Conservation (phyloP, 805 yeast genomes). For the Deakozyma indianensis region DNA sequence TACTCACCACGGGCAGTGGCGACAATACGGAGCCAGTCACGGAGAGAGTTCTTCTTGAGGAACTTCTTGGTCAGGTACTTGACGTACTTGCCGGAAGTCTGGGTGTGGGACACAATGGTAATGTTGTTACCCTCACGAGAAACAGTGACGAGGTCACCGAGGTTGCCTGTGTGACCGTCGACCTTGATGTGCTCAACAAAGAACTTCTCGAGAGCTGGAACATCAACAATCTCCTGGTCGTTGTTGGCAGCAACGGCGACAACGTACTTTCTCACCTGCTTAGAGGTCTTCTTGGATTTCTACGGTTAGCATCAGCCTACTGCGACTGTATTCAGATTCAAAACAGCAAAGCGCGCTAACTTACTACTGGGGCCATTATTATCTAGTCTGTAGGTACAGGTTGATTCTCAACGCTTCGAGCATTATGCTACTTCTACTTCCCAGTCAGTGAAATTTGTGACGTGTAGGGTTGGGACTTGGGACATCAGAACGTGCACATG, state of each 20-base stretch:
- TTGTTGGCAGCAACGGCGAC: constrained; percentile 96
- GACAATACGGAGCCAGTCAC: constrained; percentile 99
- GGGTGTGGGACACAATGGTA: constrained; percentile 80
- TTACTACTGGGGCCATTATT: constrained; percentile 87
- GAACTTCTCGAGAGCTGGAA: constrained; percentile 94
- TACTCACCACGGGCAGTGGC: constrained; percentile 90
- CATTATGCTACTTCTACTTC: no score
- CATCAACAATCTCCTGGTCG: constrained; percentile 96
- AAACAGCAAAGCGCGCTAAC: constrained; percentile 35
- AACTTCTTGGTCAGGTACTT: constrained; percentile 99
- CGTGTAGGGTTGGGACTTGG: no score
- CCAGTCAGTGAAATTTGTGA: no score
- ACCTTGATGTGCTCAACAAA: constrained; percentile 98
- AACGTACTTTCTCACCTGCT: constrained; percentile 69
- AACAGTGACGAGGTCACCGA: constrained; percentile 87
- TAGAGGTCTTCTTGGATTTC: constrained; percentile 38
- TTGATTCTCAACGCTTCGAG: no score
- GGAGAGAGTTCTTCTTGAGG: constrained; percentile 99
- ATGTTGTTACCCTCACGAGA: constrained; percentile 77
- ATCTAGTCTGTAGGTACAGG: constrained; percentile 2
- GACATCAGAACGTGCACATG: no score
- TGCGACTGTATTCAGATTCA: constrained; percentile 29
- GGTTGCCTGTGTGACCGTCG: constrained; percentile 91
- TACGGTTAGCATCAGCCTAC: constrained; percentile 54
- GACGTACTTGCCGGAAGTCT: constrained; percentile 99